Evolutionary conservation across 306 rosid genomes (phyloP), one percentile per base, ranked within the genome.

Genomic region (Cyclanthera cordifolia): DNA sequence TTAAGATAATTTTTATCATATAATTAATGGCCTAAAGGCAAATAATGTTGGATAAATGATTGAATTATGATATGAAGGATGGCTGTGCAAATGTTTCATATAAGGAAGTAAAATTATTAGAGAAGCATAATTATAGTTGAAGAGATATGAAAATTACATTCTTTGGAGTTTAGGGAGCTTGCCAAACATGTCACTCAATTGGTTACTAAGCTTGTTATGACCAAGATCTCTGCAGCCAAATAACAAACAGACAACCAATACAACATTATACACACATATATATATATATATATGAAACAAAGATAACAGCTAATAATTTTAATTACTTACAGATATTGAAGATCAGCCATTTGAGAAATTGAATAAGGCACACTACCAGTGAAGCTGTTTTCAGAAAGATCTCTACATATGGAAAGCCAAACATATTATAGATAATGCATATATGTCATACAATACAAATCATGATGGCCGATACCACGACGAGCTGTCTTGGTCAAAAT

Each of bases 371-470:
- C 80, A 37, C 69, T 74, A 58, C 95, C 95, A 12, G 77, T 70
- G 86, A 89, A 87, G 54, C 30, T 74, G 51, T 92, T 89, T 14
- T 72, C 71, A 23, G 98, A 92, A 74, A 92, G 89, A 87, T 92
- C 96, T 19, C 98, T 92, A 78, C 83, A 79, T 41, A 28, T 54
- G 32, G 61, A 1, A 37, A 27, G 14, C n/a, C n/a, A n/a, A n/a
- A n/a, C n/a, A n/a, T n/a, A n/a, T n/a, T n/a, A n/a, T n/a, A n/a
- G n/a, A n/a, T n/a, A n/a, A n/a, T n/a, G n/a, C 30, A 25, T 14
- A 49, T 11, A 21, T 19, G 41, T 67, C 4, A 48, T 47, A 7
- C 11, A 3, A 0, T 37, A n/a, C n/a, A n/a, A n/a, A n/a, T n/a
- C n/a, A n/a, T n/a, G n/a, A n/a, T n/a, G n/a, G n/a, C n/a, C n/a